These are phyloP conservation scores for Gossypium longicalyx DNA, from an alignment of 345 rosid genomes.

Conservation along the genomic window DNA sequence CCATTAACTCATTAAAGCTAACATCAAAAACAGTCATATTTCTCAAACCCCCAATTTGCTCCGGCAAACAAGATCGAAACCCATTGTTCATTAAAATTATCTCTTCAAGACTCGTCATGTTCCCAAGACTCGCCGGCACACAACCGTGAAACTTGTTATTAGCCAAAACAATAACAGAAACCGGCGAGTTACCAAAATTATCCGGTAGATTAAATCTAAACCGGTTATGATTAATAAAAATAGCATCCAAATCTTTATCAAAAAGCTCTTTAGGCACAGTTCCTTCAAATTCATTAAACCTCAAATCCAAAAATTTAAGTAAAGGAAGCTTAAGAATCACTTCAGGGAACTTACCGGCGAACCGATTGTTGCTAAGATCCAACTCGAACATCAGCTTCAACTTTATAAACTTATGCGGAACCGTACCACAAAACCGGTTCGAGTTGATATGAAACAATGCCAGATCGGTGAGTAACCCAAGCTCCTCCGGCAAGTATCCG, in stretches of 20 bases:
- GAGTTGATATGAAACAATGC: conserved; percentile 84
- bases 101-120: conserved; percentile 73
- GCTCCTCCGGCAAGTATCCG: conserved; percentile 73
- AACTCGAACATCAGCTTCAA: conserved; percentile 64
- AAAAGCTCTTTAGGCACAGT: conserved; percentile 63
- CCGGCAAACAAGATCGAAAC: conserved; percentile 64
- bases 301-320: conserved; percentile 68
- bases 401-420: conserved; percentile 49
- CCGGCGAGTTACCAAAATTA: conserved; percentile 77
- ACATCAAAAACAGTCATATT: conserved; percentile 73
- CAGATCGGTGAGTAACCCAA: conserved; percentile 68
- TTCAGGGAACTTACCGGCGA: conserved; percentile 63
- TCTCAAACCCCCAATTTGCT: conserved; percentile 51
- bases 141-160: conserved; percentile 80
- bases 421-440: conserved; percentile 74
- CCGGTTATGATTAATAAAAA: conserved; percentile 73
- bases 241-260: conserved; percentile 62
- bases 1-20: conserved; percentile 58
- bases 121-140: conserved; percentile 64
- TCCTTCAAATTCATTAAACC: conserved; percentile 86
- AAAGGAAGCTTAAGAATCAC: conserved; percentile 55
- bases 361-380: conserved; percentile 83
- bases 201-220: conserved; percentile 65
- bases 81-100: conserved; percentile 67
- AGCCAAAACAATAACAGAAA: conserved; percentile 73